Evolutionary conservation across 2,329 filamentous ascomycete species (phyloP).

Genomic region (Knufia fluminis): DNA sequence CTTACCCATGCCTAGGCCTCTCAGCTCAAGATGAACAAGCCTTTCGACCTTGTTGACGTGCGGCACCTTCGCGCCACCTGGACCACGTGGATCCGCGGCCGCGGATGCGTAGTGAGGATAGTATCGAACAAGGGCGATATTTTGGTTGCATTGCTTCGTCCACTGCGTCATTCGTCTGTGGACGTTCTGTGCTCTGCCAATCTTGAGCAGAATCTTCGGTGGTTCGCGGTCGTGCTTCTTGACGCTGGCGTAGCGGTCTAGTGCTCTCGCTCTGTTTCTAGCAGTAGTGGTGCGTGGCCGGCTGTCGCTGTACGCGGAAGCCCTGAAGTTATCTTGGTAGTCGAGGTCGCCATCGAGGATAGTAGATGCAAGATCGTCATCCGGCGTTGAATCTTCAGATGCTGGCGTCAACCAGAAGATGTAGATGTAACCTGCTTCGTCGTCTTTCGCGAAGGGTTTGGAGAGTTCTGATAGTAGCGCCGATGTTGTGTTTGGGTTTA

Average conservation of each 20-base stretch:
- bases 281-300: not conserved
- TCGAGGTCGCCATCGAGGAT: constrained; percentile 38
- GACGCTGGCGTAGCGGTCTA: constrained; percentile 27
- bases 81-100: constrained; percentile 15
- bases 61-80: constrained; percentile 55
- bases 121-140: constrained; percentile 77
- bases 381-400: constrained; percentile 44
- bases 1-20: constrained; percentile 45
- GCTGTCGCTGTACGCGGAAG: not conserved
- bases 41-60: constrained; percentile 83
- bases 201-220: constrained; percentile 59
- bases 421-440: constrained; percentile 91
- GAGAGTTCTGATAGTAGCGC: constrained; percentile 65
- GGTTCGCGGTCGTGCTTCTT: constrained; percentile 26
- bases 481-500: constrained; percentile 60
- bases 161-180: constrained; percentile 86
- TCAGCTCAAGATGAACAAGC: constrained; percentile 82
- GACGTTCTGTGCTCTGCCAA: constrained; percentile 67
- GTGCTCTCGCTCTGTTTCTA: constrained; percentile 27
- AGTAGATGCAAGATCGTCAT: constrained; percentile 51
- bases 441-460: constrained; percentile 62
- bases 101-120: constrained; percentile 64
- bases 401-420: constrained; percentile 91
- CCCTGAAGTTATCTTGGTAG: constrained; percentile 1
- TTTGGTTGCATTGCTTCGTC: constrained; percentile 85